phyloP scores from a whole-genome alignment of 2,329 filamentous ascomycete genomes.

The Colletotrichum coccodes region DNA sequence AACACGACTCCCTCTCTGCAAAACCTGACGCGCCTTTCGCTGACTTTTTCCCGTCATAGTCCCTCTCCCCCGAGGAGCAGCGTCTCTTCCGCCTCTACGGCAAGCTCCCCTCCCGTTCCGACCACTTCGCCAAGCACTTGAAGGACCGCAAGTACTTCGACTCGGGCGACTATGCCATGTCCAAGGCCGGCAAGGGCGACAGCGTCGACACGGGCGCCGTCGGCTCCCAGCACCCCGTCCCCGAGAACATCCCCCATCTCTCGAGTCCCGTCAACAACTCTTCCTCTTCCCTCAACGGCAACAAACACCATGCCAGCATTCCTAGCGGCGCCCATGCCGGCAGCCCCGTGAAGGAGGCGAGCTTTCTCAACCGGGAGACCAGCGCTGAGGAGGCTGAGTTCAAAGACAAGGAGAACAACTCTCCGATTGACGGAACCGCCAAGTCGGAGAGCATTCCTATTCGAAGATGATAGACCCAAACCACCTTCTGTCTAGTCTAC shows the following conservation, averaged over 20 bases:
- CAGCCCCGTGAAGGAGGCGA: conserved; percentile 91
- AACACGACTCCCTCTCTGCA: not conserved
- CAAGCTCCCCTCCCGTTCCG: conserved; percentile 96
- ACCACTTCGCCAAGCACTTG: conserved; percentile 96
- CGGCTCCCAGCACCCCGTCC: conserved; percentile 92
- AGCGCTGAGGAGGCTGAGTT: conserved; percentile 66
- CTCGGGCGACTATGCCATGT: conserved; percentile 94
- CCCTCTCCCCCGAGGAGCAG: conserved; percentile 93
- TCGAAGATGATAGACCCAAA: conserved; percentile 58
- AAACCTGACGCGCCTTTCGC: conserved; percentile 23
- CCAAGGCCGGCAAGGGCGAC: conserved; percentile 96
- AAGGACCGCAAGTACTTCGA: conserved; percentile 99
- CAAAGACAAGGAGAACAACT: conserved; percentile 27
- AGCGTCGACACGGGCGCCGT: conserved; percentile 93
- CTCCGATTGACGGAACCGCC: conserved; percentile 30
- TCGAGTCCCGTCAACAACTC: conserved; percentile 68
- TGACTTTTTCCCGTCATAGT: conserved; percentile 61
- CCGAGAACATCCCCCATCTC: conserved; percentile 94
- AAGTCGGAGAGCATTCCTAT: conserved; percentile 69
- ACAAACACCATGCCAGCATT: conserved; percentile 33
- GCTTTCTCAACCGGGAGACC: conserved; percentile 85
- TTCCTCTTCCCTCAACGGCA: conserved; percentile 30
- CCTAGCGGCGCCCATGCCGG: conserved; percentile 65
- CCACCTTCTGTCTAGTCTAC: conserved; percentile 5
- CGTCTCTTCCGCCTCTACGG: conserved; percentile 96